Conservation (phyloP, 495 filamentous ascomycete species). For the Aspergillus haitiensis region DNA sequence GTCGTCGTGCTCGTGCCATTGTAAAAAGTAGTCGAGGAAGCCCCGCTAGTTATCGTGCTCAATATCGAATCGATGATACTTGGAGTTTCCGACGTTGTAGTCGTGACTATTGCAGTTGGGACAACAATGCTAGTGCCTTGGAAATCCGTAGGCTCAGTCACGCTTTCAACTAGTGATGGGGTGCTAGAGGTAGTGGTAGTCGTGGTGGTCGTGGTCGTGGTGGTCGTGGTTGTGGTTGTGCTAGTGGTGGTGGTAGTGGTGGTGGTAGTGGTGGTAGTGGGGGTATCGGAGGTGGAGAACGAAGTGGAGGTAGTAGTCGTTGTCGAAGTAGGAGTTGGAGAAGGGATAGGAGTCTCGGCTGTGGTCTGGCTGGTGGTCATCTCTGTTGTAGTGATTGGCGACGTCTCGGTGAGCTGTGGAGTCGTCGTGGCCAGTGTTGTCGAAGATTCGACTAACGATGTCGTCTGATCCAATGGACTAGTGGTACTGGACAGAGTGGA, state of each 20-base stretch:
- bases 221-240: constrained; percentile 6
- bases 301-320: constrained; percentile 7
- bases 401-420: neutral
- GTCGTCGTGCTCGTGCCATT: constrained; percentile 1
- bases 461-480: neutral
- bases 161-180: neutral
- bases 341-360: too few relatives aligned
- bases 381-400: neutral
- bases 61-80: neutral
- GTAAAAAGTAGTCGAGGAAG: neutral
- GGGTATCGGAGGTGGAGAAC: constrained; percentile 12
- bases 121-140: neutral
- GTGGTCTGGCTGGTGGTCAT: neutral
- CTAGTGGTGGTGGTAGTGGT: constrained; percentile 7
- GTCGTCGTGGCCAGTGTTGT: neutral
- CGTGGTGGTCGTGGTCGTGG: constrained; percentile 4
- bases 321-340: constrained; percentile 4
- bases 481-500: too few relatives aligned
- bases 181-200: neutral
- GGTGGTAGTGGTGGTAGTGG: neutral
- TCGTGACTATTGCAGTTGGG: neutral
- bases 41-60: neutral
- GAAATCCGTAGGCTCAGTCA: neutral
- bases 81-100: neutral
- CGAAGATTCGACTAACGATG: neutral